These are phyloP conservation scores for Yamadazyma triangularis DNA, from an alignment of 1,139 yeast genomes.

Conservation along the genomic window DNA sequence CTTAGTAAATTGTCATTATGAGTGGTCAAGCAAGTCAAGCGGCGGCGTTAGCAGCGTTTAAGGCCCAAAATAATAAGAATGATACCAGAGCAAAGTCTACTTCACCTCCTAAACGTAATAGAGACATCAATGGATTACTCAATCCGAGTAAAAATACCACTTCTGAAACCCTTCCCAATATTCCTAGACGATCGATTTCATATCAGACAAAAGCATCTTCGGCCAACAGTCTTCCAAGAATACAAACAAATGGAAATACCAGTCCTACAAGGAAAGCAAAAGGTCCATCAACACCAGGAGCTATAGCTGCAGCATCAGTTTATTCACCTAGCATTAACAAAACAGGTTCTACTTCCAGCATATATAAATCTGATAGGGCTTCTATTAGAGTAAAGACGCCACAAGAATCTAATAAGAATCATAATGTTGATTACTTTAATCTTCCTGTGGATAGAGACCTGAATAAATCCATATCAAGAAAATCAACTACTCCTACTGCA, in stretches of 20 bases:
- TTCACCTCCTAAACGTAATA: too few species aligned
- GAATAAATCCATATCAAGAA: conserved; percentile 5
- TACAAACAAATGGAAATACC: too few species aligned
- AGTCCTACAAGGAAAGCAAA: too few species aligned
- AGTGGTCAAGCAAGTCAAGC: conserved; percentile 23
- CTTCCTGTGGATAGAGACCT: too few species aligned
- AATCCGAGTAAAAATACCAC: conserved; percentile 1
- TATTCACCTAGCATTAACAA: not conserved
- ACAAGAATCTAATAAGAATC: too few species aligned
- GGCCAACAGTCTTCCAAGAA: conserved; percentile 8
- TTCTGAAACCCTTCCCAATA: conserved; percentile 5
- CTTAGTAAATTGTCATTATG: not conserved
- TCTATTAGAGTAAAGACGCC: too few species aligned
- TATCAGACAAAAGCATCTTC: conserved; percentile 4
- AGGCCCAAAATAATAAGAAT: conserved; percentile 11
- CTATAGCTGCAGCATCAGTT: conserved; percentile 1
- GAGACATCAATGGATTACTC: too few species aligned
- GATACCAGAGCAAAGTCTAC: too few species aligned
- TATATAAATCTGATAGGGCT: too few species aligned
- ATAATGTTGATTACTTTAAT: too few species aligned
- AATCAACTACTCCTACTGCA: too few species aligned
- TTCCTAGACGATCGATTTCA: conserved; percentile 4
- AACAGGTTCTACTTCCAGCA: conserved; percentile 1
- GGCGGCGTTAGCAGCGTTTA: conserved; percentile 35
- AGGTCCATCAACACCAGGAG: not conserved